Conservation (phyloP, 768 basidiomycete genomes). For the Saitozyma sp. region DNA sequence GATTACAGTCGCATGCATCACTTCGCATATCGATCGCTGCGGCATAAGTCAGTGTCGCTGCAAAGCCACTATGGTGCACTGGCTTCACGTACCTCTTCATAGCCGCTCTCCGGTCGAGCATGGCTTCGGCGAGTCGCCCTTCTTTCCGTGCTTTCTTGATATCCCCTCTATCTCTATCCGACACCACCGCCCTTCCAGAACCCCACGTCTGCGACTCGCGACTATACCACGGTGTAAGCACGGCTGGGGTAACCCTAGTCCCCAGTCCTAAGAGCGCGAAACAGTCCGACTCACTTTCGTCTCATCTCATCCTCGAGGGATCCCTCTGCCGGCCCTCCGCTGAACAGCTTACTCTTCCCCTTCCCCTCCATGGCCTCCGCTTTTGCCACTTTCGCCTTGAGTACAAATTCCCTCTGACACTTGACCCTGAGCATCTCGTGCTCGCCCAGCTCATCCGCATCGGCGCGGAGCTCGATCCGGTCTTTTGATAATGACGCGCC, state of each 20-base stretch:
- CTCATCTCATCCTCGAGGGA: constrained; percentile 47
- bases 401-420: constrained; percentile 51
- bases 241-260: neutral
- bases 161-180: constrained; percentile 42
- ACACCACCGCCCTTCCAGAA: constrained; percentile 41
- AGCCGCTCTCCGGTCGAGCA: constrained; percentile 49
- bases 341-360: constrained; percentile 25
- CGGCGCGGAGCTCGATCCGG: constrained; percentile 43
- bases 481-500: constrained; percentile 14
- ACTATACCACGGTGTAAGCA: constrained; percentile 17
- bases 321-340: constrained; percentile 34
- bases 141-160: constrained; percentile 51
- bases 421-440: constrained; percentile 42
- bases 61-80: neutral
- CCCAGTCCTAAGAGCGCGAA: neutral
- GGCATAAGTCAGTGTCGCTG: neutral
- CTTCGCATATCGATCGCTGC: constrained; percentile 49
- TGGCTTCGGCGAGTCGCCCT: constrained; percentile 49
- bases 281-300: constrained; percentile 42
- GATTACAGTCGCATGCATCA: constrained; percentile 5
- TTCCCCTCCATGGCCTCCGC: constrained; percentile 21
- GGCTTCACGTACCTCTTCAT: constrained; percentile 44
- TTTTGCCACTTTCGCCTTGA: constrained; percentile 37
- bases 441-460: constrained; percentile 28
- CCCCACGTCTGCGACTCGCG: constrained; percentile 47